Base-by-base conservation (phyloP, 1,139 yeast genomes). In the Candida sp. region DNA sequence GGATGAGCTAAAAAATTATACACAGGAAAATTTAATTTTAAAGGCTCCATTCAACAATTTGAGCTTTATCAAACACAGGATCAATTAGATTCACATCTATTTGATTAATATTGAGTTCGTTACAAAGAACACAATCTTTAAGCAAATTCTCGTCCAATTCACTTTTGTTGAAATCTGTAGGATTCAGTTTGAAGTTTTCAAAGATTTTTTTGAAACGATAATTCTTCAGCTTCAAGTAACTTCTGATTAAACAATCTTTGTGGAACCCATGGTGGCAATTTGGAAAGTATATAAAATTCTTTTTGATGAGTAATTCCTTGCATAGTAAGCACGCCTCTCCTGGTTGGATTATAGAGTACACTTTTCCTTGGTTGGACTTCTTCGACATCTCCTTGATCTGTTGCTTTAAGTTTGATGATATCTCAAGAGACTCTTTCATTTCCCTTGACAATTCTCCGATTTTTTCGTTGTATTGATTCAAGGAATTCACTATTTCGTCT, bases 191-290 rank as follows among this genome's bases (percentile, higher is more conserved):
- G 42, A 84, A 66, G 42, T 73, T 76, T 39, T 79, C 77, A 43
- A 86, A 76, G 35, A 80, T 70, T 56, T 81, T 82, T 55, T 84
- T 83, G 47, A 84, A 74, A 40, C 81, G 75, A 57, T 84, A 85
- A 55, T 89, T 89, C 8, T 86, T 82, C 64, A 63, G 67, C 43
- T 75, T 71, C 43, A 84, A 60, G 35, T 85, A 77, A 33, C 68
- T 68, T 45, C 81, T 77, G 4, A 87, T 77, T 23, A 90, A 64
- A 64, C 99, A 95, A 56, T 90, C 97, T 45, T 84, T 84, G 60
- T 95, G 99, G 67, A 87, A 87, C 5, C 88, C 82, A 63, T 93
- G 99, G 48, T 81, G 86, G 58, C 99, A 93, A 45, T 69, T 73
- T 0, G 97, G 97, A 58, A 90, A 93, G 8, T 85, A 81, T 41